These are phyloP conservation scores for Vitis hybrid DNA, from an alignment of 177 flowering plant species.

Conservation along the genomic window DNA sequence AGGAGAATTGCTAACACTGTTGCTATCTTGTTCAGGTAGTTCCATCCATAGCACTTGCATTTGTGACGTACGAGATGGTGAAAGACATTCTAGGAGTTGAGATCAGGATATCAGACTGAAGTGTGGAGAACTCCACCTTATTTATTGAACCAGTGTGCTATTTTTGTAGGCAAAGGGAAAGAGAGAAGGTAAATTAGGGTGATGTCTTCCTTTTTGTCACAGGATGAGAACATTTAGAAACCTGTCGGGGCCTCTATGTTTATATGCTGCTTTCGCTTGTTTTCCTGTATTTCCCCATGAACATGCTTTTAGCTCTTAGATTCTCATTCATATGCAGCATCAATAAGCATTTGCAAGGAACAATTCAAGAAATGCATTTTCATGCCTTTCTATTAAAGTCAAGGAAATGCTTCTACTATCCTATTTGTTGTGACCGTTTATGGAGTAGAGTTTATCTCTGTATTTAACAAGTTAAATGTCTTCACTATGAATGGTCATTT, in stretches of 20 bases:
- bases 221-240: conserved; percentile 10
- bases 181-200: conserved; percentile 23
- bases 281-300: conserved; percentile 9
- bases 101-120: conserved; percentile 56
- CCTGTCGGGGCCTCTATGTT: conserved; percentile 10
- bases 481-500: no score
- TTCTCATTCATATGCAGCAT: conserved; percentile 20
- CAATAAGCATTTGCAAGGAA: conserved; percentile 21
- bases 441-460: not conserved
- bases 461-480: not conserved
- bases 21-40: conserved; percentile 43
- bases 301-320: conserved; percentile 13
- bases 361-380: conserved; percentile 13
- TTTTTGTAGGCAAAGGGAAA: conserved; percentile 39
- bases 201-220: conserved; percentile 8
- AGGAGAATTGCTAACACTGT: not conserved
- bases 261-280: conserved; percentile 11
- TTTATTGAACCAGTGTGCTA: conserved; percentile 17
- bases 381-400: conserved; percentile 10
- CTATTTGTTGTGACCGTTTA: not conserved
- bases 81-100: conserved; percentile 60
- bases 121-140: not conserved
- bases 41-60: conserved; percentile 66
- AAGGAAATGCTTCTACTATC: not conserved
- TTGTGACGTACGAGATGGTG: conserved; percentile 62